These are phyloP conservation scores for Fusarium cicatricum DNA, from an alignment of 2,329 filamentous ascomycete species.

Conservation along the genomic window DNA sequence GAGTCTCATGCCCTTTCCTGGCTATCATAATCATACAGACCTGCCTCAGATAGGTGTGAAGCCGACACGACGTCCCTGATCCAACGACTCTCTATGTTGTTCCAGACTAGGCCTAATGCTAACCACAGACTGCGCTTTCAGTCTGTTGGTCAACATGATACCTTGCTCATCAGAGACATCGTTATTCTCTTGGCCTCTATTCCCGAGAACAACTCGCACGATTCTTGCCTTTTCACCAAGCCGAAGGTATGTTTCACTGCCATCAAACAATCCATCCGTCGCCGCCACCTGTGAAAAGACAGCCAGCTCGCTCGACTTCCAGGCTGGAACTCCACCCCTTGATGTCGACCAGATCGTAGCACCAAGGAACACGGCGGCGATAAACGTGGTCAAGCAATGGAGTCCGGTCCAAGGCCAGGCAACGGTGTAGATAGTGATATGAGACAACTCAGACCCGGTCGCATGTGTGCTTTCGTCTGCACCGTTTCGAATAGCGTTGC, in stretches of 20 bases:
- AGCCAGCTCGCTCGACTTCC: constrained; percentile 4
- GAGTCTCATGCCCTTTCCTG: too few species aligned
- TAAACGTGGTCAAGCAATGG: not conserved
- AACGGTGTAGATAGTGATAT: not conserved
- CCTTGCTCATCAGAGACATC: too few species aligned
- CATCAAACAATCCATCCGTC: not conserved
- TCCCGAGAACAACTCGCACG: not conserved
- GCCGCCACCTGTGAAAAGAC: not conserved
- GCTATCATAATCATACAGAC: too few species aligned
- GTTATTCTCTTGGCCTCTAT: not conserved
- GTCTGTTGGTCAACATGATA: too few species aligned
- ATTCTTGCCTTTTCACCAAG: not conserved
- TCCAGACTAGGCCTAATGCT: too few species aligned
- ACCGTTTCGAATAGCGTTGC: not conserved
- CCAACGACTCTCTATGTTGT: too few species aligned
- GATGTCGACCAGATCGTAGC: not conserved
- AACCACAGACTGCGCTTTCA: too few species aligned
- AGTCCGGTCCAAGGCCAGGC: not conserved
- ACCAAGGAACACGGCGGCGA: not conserved
- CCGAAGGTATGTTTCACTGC: not conserved
- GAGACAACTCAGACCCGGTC: not conserved
- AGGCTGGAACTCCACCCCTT: not conserved
- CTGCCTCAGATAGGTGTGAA: too few species aligned
- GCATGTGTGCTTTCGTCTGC: not conserved
- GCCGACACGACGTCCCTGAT: too few species aligned